These are phyloP conservation scores for Penicillium concentricum DNA, from an alignment of 2,329 filamentous ascomycete species.

Conservation along the genomic window DNA sequence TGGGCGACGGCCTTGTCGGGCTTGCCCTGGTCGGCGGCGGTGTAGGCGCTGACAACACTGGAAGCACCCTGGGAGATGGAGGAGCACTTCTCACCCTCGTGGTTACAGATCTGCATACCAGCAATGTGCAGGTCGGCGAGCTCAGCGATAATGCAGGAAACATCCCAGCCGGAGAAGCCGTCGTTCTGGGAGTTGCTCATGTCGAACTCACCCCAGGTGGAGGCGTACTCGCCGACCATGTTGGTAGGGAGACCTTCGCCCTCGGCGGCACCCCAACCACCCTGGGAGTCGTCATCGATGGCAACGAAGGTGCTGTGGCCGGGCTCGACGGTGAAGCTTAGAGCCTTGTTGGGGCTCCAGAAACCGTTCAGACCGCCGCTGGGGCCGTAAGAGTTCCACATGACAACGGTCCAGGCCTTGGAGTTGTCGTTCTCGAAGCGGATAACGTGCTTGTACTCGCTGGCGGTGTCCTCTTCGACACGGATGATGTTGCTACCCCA, in stretches of 20 bases:
- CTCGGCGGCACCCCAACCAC: slow-evolving; percentile 36
- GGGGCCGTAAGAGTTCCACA: slow-evolving; percentile 44
- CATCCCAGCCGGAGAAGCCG: slow-evolving; percentile 40
- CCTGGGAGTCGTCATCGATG: slow-evolving; percentile 38
- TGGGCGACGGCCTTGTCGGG: slow-evolving; percentile 33
- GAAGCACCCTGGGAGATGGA: slow-evolving; percentile 25
- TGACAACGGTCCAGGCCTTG: slow-evolving; percentile 37
- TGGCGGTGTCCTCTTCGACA: slow-evolving; percentile 32
- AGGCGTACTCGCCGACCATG: slow-evolving; percentile 32
- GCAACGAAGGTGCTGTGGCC: slow-evolving; percentile 38
- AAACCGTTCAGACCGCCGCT: slow-evolving; percentile 32
- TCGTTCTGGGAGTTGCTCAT: slow-evolving; percentile 35
- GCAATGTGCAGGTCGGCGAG: slow-evolving; percentile 26
- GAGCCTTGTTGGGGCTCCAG: slow-evolving; percentile 35
- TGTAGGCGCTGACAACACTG: slow-evolving; percentile 35
- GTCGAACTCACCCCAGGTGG: slow-evolving; percentile 45
- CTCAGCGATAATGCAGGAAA: slow-evolving; percentile 41
- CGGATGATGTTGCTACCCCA: slow-evolving; percentile 44
- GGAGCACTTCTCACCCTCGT: slow-evolving; percentile 31
- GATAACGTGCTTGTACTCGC: slow-evolving; percentile 38
- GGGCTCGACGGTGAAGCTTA: slow-evolving; percentile 32
- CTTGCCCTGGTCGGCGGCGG: slow-evolving; percentile 24
- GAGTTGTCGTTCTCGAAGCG: slow-evolving; percentile 32
- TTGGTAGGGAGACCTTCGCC: slow-evolving; percentile 29
- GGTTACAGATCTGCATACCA: slow-evolving; percentile 40